These are phyloP conservation scores for Diplodia mutila DNA, from an alignment of 2,329 filamentous ascomycete species.

Conservation along the genomic window DNA sequence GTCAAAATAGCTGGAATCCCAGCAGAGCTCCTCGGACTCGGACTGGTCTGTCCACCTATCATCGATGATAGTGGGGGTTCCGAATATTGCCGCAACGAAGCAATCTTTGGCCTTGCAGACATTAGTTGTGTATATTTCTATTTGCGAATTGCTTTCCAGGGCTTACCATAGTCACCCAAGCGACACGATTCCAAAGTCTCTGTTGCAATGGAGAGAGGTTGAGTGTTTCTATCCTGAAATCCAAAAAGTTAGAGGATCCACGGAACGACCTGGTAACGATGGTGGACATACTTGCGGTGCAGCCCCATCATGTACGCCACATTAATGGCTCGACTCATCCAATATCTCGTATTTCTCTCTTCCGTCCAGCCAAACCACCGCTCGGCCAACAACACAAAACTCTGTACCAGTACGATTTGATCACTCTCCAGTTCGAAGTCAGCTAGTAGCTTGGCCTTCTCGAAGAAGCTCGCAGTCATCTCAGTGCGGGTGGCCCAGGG, in stretches of 20 bases:
- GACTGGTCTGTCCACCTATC: neutral
- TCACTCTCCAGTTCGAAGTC: slow-evolving; percentile 17
- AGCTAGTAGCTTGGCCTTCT: slow-evolving; percentile 12
- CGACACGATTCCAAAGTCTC: slow-evolving; percentile 1
- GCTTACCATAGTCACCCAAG: slow-evolving; percentile 10
- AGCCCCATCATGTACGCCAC: slow-evolving; percentile 16
- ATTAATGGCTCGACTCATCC: slow-evolving; percentile 9
- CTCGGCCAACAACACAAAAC: slow-evolving; percentile 5
- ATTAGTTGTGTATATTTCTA: neutral
- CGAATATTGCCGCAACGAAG: neutral
- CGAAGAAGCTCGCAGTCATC: slow-evolving; percentile 9
- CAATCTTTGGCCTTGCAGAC: neutral
- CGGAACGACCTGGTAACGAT: neutral
- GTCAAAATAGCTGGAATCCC: neutral
- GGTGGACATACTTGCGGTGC: neutral
- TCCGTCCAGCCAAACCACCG: slow-evolving; percentile 21
- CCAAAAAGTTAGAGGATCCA: neutral
- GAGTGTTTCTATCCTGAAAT: slow-evolving; percentile 10
- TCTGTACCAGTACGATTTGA: slow-evolving; percentile 8
- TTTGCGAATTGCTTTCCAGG: neutral
- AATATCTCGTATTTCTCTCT: slow-evolving; percentile 18
- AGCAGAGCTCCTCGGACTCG: neutral
- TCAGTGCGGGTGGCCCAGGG: neutral
- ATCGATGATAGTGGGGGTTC: slow-evolving; percentile 6
- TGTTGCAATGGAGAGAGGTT: neutral